A percentile compares a stretch with the other conserved stretches of the same genome.
These are phyloP conservation scores for Acer yangbiense DNA, from an alignment of 345 rosid species.

Conservation along the genomic window DNA sequence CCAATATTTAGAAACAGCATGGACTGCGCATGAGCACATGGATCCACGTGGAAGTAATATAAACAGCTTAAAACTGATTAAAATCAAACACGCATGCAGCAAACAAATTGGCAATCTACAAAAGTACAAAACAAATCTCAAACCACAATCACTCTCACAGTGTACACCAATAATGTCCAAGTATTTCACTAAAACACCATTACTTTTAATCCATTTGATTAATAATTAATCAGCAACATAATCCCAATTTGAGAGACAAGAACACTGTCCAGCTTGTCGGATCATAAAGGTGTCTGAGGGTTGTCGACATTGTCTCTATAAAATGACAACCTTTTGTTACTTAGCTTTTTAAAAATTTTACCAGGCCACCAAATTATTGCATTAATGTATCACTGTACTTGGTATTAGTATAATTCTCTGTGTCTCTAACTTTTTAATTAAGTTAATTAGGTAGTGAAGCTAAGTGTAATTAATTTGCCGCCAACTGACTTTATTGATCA, in stretches of 20 bases:
- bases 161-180: no score
- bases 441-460: no score
- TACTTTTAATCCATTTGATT: neutral
- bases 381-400: neutral
- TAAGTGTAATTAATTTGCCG: no score
- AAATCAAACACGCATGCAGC: no score
- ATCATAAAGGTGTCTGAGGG: slow-evolving; percentile 19
- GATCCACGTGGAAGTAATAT: no score
- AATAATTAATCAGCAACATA: neutral
- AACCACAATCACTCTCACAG: no score
- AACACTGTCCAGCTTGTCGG: slow-evolving; percentile 21
- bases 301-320: slow-evolving; percentile 27
- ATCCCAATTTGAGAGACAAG: neutral
- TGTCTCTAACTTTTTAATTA: neutral
- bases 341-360: slow-evolving; percentile 6
- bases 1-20: no score
- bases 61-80: no score
- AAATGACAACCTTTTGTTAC: slow-evolving; percentile 22
- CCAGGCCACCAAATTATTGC: slow-evolving; percentile 18
- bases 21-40: no score
- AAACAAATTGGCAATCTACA: no score
- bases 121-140: no score
- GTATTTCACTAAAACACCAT: neutral
- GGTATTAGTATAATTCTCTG: neutral
- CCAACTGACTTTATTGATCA: no score